Conservation (phyloP, 352 stramenopile genomes). For the Pythium coloratum region DNA sequence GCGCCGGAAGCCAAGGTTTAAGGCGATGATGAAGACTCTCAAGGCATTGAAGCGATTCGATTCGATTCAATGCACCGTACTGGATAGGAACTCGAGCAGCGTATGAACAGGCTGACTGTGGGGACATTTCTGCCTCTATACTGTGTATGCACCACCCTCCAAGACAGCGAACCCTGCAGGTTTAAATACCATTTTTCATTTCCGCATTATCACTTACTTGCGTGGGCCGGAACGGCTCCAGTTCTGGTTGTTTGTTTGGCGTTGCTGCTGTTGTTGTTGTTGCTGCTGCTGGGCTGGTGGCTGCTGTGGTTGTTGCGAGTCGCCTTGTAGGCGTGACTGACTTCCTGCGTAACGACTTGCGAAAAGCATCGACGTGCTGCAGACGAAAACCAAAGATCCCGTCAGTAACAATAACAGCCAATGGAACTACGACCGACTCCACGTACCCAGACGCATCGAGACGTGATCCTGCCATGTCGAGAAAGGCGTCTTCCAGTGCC, state of each 20-base stretch:
- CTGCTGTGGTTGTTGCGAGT: conserved; percentile 19
- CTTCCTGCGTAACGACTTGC: conserved; percentile 48
- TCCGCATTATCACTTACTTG: conserved; percentile 6
- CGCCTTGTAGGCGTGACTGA: conserved; percentile 29
- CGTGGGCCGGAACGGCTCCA: conserved; percentile 20
- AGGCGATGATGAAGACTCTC: conserved; percentile 7
- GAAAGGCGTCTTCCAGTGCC: conserved; percentile 78
- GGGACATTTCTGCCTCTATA: background rate
- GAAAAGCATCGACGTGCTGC: conserved; percentile 37
- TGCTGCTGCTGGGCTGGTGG: conserved; percentile 20
- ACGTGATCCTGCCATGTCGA: conserved; percentile 81
- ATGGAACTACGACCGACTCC: background rate
- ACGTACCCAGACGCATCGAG: conserved; percentile 65
- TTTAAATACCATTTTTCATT: conserved; percentile 27
- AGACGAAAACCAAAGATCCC: background rate
- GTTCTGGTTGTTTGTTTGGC: background rate
- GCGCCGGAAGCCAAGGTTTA: conserved; percentile 62
- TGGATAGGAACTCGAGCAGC: background rate
- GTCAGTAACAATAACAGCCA: background rate
- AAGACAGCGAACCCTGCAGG: conserved; percentile 4
- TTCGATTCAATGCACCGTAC: background rate
- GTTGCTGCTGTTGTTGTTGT: conserved; percentile 4
- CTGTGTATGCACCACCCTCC: conserved; percentile 1
- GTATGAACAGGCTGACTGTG: background rate
- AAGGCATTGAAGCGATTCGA: background rate